Evolutionary conservation across 2,329 filamentous ascomycete genomes (phyloP), one percentile per base, ranked within the genome.

Genomic region (Laburnicola sp.): DNA sequence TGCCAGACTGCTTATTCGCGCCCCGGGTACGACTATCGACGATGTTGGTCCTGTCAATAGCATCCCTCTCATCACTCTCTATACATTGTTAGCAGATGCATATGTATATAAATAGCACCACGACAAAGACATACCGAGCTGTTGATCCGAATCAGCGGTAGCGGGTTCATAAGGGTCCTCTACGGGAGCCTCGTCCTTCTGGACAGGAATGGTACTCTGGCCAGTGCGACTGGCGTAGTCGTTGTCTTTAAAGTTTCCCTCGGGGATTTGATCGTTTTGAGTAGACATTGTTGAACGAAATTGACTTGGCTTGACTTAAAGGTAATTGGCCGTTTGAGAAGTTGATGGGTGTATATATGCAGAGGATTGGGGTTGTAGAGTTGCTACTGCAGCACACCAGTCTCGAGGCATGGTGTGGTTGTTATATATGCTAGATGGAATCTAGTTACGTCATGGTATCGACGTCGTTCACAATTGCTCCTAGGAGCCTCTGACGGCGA

Each of bases 41-140:
- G 34, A 81, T 79, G 55, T 81, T 81, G 47, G 52, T 62, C 54
- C 73, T 49, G 46, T 81, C 74, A 37, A 81, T 80, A 2, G 78
- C 78, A 2, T 79, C 76, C 2, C 65, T 65, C 22, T 82, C 79
- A 45, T 82, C 79, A 6, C 67, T 68, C 28, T 48, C 30, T 48
- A 10, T 4, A 39, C 8, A 10, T 28, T 23, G 22, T 25, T 36
- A 10, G 26, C 21, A 32, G 36, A 32, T 28, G 32, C 35, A 27
- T 10, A 21, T 10, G 6, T 28, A 11, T 23, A 32, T 1, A 26
- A 1, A 5, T 32, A 3, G 35, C 7, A 7, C 16, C 35, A 45
- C 22, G 27, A 6, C 16, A 16, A 35, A 28, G 16, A 62, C 69
- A 21, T 67, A 80, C 78, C 74, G 23, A 82, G 63, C 42, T 76